A percentile compares a stretch with the other conserved stretches of the same genome.
These are phyloP conservation scores for Linnemannia elongata DNA, from an alignment of 192 early-diverging fungal species.

Conservation along the genomic window DNA sequence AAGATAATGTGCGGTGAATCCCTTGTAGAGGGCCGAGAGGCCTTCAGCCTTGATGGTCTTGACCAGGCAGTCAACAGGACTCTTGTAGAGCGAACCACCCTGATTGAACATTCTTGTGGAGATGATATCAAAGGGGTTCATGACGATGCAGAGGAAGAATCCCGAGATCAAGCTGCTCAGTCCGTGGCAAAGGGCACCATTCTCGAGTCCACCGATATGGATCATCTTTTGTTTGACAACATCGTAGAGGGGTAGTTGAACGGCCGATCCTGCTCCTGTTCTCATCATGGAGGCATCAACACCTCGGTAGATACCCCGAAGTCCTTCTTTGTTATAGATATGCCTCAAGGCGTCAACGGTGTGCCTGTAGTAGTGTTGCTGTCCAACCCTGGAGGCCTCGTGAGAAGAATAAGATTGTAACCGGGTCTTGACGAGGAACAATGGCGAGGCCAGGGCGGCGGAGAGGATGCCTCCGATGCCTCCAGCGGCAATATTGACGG, in stretches of 20 bases:
- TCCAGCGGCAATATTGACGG: conserved; percentile 80
- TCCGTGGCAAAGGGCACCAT: conserved; percentile 78
- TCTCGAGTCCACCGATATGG: conserved; percentile 68
- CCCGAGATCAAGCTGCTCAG: conserved; percentile 83
- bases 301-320: conserved; percentile 89
- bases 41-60: conserved; percentile 91
- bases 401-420: conserved; percentile 82
- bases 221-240: conserved; percentile 76
- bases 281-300: conserved; percentile 91
- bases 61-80: conserved; percentile 85
- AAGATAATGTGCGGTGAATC: conserved; percentile 91
- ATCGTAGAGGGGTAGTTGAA: conserved; percentile 94
- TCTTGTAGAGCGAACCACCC: conserved; percentile 83
- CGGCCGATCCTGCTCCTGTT: conserved; percentile 88
- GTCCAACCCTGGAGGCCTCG: conserved; percentile 75
- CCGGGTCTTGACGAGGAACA: conserved; percentile 94
- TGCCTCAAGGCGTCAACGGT: conserved; percentile 72
- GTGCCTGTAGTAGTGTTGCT: conserved; percentile 87
- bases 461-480: conserved; percentile 85
- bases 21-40: conserved; percentile 89
- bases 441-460: conserved; percentile 85
- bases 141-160: conserved; percentile 87
- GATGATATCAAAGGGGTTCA: conserved; percentile 99
- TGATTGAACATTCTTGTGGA: conserved; percentile 97
- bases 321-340: conserved; percentile 79